These are phyloP conservation scores for Aureobasidium sp. DNA, from an alignment of 2,329 filamentous ascomycete species.

Conservation along the genomic window DNA sequence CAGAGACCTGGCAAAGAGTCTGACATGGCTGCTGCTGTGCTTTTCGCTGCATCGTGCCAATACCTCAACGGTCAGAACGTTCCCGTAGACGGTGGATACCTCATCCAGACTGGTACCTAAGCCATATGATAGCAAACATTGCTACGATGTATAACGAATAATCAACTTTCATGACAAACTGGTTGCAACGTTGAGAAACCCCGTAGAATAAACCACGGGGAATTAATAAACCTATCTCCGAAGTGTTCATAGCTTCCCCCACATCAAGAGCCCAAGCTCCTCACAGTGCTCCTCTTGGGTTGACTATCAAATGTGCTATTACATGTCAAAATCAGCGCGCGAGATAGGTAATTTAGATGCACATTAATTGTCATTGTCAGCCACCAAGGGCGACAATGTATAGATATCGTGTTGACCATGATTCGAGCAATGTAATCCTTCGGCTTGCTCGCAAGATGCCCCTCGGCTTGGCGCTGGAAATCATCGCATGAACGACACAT, in stretches of 20 bases:
- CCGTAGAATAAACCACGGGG: too few relatives aligned
- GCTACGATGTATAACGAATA: not conserved
- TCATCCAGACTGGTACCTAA: conserved; percentile 27
- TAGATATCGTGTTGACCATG: not conserved
- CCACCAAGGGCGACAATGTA: not conserved
- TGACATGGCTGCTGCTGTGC: conserved; percentile 37
- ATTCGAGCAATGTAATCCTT: not conserved
- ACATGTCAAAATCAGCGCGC: too few relatives aligned
- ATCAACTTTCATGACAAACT: too few relatives aligned
- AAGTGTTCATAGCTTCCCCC: too few relatives aligned
- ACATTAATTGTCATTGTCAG: too few relatives aligned
- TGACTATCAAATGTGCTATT: too few relatives aligned
- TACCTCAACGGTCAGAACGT: conserved; percentile 43
- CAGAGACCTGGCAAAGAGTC: conserved; percentile 46
- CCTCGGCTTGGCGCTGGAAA: not conserved
- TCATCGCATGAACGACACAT: not conserved
- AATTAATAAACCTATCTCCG: too few relatives aligned
- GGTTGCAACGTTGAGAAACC: too few relatives aligned
- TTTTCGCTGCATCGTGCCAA: not conserved
- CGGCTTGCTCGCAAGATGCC: not conserved
- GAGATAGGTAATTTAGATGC: too few relatives aligned
- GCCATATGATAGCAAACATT: not conserved
- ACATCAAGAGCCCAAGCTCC: too few relatives aligned
- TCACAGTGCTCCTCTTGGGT: too few relatives aligned
- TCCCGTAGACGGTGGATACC: conserved; percentile 48